phyloP scores from a whole-genome alignment of 768 basidiomycete genomes.

The Gymnopilus dilepis region DNA sequence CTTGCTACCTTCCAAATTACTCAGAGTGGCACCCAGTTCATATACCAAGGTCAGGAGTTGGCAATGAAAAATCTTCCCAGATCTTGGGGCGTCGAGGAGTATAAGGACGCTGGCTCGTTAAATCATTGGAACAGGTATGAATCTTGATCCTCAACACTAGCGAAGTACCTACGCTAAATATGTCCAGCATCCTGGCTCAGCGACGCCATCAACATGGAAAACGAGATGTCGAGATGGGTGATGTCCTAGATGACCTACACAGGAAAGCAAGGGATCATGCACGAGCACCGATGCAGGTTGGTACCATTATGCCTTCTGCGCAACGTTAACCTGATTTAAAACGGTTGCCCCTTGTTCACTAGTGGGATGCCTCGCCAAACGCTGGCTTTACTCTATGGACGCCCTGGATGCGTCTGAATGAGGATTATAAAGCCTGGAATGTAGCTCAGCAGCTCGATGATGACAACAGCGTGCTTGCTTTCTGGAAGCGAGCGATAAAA shows the following conservation, averaged over 20 bases:
- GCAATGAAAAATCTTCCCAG: slow-evolving; percentile 67
- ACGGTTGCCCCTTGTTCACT: background rate
- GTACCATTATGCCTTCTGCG: slow-evolving; percentile 5
- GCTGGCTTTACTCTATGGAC: slow-evolving; percentile 68
- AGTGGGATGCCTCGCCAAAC: slow-evolving; percentile 63
- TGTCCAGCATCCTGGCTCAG: slow-evolving; percentile 44
- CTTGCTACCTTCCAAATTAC: slow-evolving; percentile 64
- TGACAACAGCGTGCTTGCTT: slow-evolving; percentile 55
- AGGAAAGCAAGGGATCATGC: slow-evolving; percentile 75
- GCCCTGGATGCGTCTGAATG: slow-evolving; percentile 80
- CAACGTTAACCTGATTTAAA: background rate
- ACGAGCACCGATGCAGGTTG: slow-evolving; percentile 70
- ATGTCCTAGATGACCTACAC: slow-evolving; percentile 60
- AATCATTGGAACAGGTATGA: slow-evolving; percentile 60
- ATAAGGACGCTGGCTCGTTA: slow-evolving; percentile 68
- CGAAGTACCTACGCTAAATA: background rate
- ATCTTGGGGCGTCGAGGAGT: slow-evolving; percentile 72
- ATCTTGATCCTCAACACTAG: slow-evolving; percentile 2
- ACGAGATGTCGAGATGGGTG: slow-evolving; percentile 62
- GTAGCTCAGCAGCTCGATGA: slow-evolving; percentile 52
- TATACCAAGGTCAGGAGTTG: slow-evolving; percentile 81
- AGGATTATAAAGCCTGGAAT: slow-evolving; percentile 66
- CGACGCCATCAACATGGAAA: slow-evolving; percentile 39
- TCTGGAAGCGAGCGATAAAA: slow-evolving; percentile 62
- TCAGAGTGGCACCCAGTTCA: slow-evolving; percentile 70